A percentile compares a stretch with the other conserved stretches of the same genome.
Evolutionary conservation across 1,284 basidiomycete species (phyloP).

Genomic region (Fomitiporia mediterranea): DNA sequence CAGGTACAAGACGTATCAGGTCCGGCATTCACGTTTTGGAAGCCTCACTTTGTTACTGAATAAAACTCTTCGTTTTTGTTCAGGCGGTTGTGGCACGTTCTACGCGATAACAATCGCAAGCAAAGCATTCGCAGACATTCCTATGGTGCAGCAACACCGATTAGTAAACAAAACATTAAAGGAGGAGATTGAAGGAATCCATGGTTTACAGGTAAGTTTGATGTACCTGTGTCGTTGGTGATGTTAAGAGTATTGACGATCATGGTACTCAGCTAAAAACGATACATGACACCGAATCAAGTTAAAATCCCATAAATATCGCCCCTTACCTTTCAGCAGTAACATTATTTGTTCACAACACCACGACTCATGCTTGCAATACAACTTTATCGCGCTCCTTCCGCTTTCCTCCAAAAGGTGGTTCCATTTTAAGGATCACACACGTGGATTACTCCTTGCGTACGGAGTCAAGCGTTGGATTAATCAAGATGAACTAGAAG

Average conservation of each 20-base stretch:
- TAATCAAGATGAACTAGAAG: no score
- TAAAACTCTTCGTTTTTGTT: not conserved
- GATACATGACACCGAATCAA: constrained; percentile 10
- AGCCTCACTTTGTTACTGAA: not conserved
- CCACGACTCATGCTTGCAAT: not conserved
- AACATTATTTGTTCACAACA: not conserved
- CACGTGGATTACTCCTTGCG: not conserved
- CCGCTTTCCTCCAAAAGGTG: not conserved
- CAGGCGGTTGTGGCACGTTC: constrained; percentile 95
- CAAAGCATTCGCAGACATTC: constrained; percentile 78
- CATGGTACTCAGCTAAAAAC: constrained; percentile 12
- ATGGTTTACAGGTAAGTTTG: constrained; percentile 85
- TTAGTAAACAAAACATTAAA: constrained; percentile 87
- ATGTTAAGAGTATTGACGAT: not conserved
- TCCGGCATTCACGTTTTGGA: constrained; percentile 27
- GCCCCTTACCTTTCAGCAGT: not conserved
- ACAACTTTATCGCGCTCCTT: not conserved
- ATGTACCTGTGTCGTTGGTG: not conserved
- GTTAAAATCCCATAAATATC: not conserved
- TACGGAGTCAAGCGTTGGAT: no score
- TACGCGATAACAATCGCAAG: constrained; percentile 92
- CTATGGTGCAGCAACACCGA: constrained; percentile 91
- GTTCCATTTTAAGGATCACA: not conserved
- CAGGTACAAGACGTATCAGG: constrained; percentile 89
- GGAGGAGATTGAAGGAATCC: constrained; percentile 87